phyloP scores from a whole-genome alignment of 768 basidiomycete genomes.

The Cantharellus cinnabarinus region DNA sequence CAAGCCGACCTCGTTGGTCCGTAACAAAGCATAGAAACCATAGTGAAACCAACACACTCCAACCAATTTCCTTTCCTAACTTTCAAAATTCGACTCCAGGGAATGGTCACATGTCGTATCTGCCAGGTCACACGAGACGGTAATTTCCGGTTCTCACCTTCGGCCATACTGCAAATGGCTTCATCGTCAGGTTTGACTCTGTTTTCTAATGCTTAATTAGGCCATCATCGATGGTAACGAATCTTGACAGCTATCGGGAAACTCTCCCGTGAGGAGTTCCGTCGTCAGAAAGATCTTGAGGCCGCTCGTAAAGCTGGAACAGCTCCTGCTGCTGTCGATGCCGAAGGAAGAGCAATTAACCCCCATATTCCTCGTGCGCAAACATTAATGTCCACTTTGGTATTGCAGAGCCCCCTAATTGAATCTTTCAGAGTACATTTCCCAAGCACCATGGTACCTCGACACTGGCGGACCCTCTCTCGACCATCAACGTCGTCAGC shows the following conservation, averaged over 20 bases:
- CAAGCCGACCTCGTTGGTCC: too few relatives aligned
- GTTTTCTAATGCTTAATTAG: too few relatives aligned
- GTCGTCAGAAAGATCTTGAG: conserved; percentile 90
- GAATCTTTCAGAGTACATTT: conserved; percentile 63
- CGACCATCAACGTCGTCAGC: conserved; percentile 73
- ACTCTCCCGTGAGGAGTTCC: conserved; percentile 83
- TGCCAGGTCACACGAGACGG: too few relatives aligned
- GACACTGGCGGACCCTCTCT: conserved; percentile 86
- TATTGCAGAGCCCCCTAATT: background rate
- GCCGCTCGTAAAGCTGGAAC: conserved; percentile 98
- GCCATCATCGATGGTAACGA: too few relatives aligned
- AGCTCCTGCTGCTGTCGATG: conserved; percentile 86
- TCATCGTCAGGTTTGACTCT: too few relatives aligned
- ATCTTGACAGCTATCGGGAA: conserved; percentile 36
- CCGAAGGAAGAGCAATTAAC: conserved; percentile 89
- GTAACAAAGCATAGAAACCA: too few relatives aligned
- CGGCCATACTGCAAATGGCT: too few relatives aligned
- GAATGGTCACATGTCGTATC: too few relatives aligned
- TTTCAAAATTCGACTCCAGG: too few relatives aligned
- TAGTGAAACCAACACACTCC: too few relatives aligned
- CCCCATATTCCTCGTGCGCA: conserved; percentile 95
- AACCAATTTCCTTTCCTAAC: too few relatives aligned
- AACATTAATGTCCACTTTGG: background rate
- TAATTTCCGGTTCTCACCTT: too few relatives aligned
- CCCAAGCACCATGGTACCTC: conserved; percentile 96